Conservation (phyloP, 2,329 filamentous ascomycete genomes). For the Rhynchosporium agropyri region DNA sequence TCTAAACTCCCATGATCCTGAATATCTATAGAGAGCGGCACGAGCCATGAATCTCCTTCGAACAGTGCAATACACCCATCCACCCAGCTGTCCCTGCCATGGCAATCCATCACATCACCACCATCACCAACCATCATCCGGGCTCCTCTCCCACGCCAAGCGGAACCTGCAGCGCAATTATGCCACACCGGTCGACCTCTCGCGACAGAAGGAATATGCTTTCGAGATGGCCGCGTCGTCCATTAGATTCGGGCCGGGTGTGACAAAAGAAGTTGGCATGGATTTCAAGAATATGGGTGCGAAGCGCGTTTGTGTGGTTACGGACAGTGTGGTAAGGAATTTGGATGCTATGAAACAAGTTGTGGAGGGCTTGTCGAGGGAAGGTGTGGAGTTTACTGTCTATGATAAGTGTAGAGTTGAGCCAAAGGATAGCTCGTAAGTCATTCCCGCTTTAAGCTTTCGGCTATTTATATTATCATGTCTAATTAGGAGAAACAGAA, state of each 20-base stretch:
- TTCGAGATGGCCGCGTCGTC: conserved; percentile 98
- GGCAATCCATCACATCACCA: conserved; percentile 83
- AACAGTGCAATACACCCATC: conserved; percentile 89
- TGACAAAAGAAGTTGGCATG: conserved; percentile 96
- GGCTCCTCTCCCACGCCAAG: conserved; percentile 48
- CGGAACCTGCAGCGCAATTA: conserved; percentile 53
- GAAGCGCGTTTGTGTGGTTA: conserved; percentile 88
- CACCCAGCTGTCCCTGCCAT: conserved; percentile 88
- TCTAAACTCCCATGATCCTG: conserved; percentile 14
- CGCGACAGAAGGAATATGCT: conserved; percentile 88
- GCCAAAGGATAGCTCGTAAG: conserved; percentile 90
- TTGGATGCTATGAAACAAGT: conserved; percentile 90
- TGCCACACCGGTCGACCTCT: conserved; percentile 75
- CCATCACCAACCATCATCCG: conserved; percentile 47
- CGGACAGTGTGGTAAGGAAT: conserved; percentile 78
- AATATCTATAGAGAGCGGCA: conserved; percentile 52
- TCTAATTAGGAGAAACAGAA: conserved; percentile 50
- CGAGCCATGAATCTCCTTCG: conserved; percentile 75
- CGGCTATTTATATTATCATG: neutral
- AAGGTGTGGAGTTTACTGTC: conserved; percentile 80
- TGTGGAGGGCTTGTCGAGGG: conserved; percentile 73
- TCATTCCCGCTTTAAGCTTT: conserved; percentile 28
- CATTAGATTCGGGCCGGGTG: conserved; percentile 91
- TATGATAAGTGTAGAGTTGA: conserved; percentile 83
- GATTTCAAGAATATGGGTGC: conserved; percentile 90